Evolutionary conservation across 2,329 filamentous ascomycete genomes (phyloP).

Genomic region (Botrytis squamosa): DNA sequence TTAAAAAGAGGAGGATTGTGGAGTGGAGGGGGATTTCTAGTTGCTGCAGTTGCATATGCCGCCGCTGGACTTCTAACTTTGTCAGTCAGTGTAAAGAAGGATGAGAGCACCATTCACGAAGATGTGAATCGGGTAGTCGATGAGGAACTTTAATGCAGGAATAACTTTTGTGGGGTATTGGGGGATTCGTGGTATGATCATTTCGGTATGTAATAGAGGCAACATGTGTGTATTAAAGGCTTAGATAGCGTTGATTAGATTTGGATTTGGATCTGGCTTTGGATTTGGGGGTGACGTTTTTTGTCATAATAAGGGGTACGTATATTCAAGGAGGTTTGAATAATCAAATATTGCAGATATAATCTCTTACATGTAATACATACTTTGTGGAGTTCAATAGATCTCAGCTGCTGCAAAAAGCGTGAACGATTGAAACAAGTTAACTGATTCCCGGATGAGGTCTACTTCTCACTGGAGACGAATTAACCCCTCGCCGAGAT

Average conservation of each 20-base stretch:
- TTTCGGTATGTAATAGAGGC: not conserved
- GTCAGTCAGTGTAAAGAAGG: conserved; percentile 13
- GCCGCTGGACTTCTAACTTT: not conserved
- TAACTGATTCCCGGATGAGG: not conserved
- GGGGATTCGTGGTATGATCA: too few relatives aligned
- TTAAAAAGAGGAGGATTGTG: conserved; percentile 48
- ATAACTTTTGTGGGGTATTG: not conserved
- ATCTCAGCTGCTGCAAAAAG: not conserved
- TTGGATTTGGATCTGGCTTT: too few relatives aligned
- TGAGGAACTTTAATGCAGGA: not conserved
- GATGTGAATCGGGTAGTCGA: not conserved
- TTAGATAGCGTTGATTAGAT: not conserved
- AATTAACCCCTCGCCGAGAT: not conserved
- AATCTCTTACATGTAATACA: too few relatives aligned
- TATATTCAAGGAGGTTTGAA: not conserved
- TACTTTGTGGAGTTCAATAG: too few relatives aligned
- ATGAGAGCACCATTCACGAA: not conserved
- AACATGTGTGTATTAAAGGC: not conserved
- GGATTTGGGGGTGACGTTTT: not conserved
- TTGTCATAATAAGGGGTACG: not conserved
- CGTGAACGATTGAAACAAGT: not conserved
- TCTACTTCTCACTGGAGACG: not conserved
- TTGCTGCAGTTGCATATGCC: not conserved
- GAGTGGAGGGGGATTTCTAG: conserved; percentile 51
- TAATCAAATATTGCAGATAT: not conserved